Conservation (phyloP, 140 eudicot genomes). For the Oenanthe javanica region DNA sequence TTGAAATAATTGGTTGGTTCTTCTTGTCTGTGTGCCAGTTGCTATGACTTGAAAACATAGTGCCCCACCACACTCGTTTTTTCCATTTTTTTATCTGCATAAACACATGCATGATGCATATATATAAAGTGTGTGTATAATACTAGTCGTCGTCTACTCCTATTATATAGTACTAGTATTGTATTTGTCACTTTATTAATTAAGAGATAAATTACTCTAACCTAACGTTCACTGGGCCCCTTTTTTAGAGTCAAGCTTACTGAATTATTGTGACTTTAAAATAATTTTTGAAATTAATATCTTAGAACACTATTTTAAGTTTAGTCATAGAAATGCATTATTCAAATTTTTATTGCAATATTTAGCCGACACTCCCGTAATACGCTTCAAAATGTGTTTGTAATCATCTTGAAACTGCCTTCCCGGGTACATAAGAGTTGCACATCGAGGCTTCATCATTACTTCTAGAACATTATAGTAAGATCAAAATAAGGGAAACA, state of each 20-base stretch:
- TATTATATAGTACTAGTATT: too few species aligned
- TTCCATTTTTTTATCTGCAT: not conserved
- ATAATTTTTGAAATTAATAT: too few species aligned
- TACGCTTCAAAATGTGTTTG: conserved; percentile 83
- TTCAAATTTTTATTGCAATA: too few species aligned
- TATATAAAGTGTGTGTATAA: not conserved
- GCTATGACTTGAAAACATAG: not conserved
- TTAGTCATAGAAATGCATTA: too few species aligned
- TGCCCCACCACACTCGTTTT: not conserved
- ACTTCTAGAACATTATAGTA: not conserved
- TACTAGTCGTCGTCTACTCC: too few species aligned
- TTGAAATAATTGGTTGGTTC: conserved; percentile 3
- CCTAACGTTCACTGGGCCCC: not conserved
- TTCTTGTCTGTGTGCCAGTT: not conserved
- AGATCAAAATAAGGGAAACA: not conserved
- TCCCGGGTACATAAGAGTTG: not conserved
- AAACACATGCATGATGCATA: not conserved
- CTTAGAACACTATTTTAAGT: too few species aligned
- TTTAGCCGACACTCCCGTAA: conserved; percentile 38
- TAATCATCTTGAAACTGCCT: conserved; percentile 35
- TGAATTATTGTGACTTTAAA: too few species aligned
- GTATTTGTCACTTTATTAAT: not conserved
- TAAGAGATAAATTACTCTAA: too few species aligned
- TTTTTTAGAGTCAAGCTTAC: too few species aligned
- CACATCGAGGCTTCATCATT: not conserved